A percentile compares a stretch with the other conserved stretches of the same genome.
These are phyloP conservation scores for Rusavskia elegans DNA, from an alignment of 495 filamentous ascomycete species.

Conservation along the genomic window DNA sequence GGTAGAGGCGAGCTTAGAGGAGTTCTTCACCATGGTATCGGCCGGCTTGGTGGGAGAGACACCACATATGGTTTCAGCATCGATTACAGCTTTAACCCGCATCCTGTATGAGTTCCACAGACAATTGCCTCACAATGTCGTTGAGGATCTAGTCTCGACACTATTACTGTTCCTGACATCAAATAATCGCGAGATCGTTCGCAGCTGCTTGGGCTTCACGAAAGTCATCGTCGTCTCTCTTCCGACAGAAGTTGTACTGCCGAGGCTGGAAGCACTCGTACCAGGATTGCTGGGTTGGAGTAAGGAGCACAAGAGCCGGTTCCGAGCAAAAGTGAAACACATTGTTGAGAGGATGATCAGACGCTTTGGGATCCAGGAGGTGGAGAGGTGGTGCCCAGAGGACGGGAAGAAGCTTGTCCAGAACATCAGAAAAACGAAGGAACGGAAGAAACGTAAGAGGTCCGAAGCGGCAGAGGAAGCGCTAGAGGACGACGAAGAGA, in stretches of 20 bases:
- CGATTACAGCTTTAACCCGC: constrained; percentile 79
- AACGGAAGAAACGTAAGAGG: constrained; percentile 74
- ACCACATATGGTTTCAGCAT: constrained; percentile 90
- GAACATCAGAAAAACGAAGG: constrained; percentile 87
- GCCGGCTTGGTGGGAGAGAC: constrained; percentile 82
- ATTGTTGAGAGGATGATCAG: constrained; percentile 87
- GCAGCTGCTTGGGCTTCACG: constrained; percentile 81
- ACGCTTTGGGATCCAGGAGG: constrained; percentile 63
- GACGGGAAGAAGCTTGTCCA: constrained; percentile 75
- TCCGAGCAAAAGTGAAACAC: constrained; percentile 92
- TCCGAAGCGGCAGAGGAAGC: constrained; percentile 22
- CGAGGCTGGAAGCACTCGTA: constrained; percentile 56
- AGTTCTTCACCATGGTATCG: constrained; percentile 96
- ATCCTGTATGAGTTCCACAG: constrained; percentile 76
- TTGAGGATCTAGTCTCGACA: constrained; percentile 72
- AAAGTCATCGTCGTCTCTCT: constrained; percentile 87
- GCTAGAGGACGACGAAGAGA: constrained; percentile 12
- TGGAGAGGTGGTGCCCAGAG: constrained; percentile 65
- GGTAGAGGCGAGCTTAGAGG: constrained; percentile 65
- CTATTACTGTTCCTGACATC: constrained; percentile 88
- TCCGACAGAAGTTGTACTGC: constrained; percentile 55
- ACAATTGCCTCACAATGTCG: constrained; percentile 37
- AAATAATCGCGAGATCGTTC: constrained; percentile 91
- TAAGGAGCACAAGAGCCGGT: constrained; percentile 92
- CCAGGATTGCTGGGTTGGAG: constrained; percentile 90